Evolutionary conservation across 176 grass and related monocot species (phyloP).

Genomic region (Ensete ventricosum): DNA sequence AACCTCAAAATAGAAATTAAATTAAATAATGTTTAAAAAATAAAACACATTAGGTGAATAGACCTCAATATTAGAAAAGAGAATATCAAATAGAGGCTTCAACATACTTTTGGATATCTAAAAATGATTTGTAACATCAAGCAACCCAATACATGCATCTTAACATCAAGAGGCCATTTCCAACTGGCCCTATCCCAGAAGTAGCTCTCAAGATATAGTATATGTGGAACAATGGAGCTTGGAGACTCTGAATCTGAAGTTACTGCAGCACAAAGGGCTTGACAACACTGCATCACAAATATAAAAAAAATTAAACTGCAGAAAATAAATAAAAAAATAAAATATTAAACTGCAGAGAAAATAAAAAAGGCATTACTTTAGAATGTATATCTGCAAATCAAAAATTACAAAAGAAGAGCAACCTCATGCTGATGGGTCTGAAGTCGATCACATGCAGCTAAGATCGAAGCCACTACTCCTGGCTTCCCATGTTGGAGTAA

Average conservation of each 20-base stretch:
- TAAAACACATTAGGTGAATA: not conserved
- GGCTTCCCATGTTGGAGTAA: slow-evolving; percentile 71
- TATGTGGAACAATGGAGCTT: slow-evolving; percentile 47
- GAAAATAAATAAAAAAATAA: slow-evolving; percentile 7
- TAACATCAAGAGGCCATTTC: slow-evolving; percentile 54
- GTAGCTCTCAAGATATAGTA: slow-evolving; percentile 72
- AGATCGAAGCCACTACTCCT: slow-evolving; percentile 72
- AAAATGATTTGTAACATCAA: slow-evolving; percentile 88
- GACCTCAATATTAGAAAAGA: not conserved
- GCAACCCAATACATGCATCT: slow-evolving; percentile 83
- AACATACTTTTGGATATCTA: slow-evolving; percentile 62
- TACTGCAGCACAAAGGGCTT: slow-evolving; percentile 55
- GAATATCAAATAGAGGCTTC: not conserved
- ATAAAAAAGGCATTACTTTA: too few species aligned
- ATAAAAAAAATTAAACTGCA: not conserved
- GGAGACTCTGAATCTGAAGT: slow-evolving; percentile 40
- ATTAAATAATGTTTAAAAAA: not conserved
- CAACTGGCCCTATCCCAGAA: slow-evolving; percentile 48
- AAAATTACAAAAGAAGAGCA: slow-evolving; percentile 12
- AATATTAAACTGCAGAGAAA: not conserved
- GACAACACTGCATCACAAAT: slow-evolving; percentile 51
- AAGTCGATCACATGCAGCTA: slow-evolving; percentile 65
- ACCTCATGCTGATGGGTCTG: slow-evolving; percentile 68
- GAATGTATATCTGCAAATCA: not conserved
- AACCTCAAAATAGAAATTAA: too few species aligned